Evolutionary conservation across 78 protist species (phyloP).

Genomic region (Dictyostelium intermedium): DNA sequence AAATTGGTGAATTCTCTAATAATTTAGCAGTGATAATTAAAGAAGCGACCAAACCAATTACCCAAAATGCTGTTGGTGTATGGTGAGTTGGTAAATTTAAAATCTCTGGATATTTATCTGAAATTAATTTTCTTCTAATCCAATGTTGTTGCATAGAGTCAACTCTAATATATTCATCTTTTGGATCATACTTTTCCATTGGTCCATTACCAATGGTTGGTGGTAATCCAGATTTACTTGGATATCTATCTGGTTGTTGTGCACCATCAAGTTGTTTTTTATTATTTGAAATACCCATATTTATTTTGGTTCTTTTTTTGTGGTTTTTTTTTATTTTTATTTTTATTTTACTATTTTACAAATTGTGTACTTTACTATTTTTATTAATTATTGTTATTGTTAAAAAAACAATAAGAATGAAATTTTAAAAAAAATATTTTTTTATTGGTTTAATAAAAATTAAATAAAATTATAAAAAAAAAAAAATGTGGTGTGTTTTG

Average conservation of each 20-base stretch:
- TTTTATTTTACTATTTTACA: background rate
- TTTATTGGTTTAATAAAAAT: background rate
- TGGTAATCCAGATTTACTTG: conserved; percentile 68
- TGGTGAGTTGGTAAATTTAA: conserved; percentile 47
- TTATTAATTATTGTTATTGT: background rate
- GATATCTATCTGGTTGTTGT: conserved; percentile 3
- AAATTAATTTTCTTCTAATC: conserved; percentile 61
- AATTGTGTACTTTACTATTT: background rate
- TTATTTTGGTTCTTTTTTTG: background rate
- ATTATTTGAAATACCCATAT: background rate
- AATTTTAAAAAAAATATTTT: background rate
- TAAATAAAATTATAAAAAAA: background rate
- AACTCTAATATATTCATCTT: conserved; percentile 64
- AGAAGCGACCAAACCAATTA: conserved; percentile 30
- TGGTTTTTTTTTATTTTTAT: background rate
- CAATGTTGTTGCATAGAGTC: conserved; percentile 78
- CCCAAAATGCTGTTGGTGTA: conserved; percentile 62
- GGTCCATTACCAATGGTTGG: conserved; percentile 48
- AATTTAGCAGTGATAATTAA: conserved; percentile 59
- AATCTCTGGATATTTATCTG: conserved; percentile 70
- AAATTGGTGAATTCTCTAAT: conserved; percentile 29
- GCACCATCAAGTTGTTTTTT: background rate
- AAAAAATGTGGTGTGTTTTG: background rate
- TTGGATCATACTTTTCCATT: conserved; percentile 56
- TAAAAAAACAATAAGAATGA: background rate